Conservation (phyloP, 352 stramenopile species). For the Pythium periplocum region DNA sequence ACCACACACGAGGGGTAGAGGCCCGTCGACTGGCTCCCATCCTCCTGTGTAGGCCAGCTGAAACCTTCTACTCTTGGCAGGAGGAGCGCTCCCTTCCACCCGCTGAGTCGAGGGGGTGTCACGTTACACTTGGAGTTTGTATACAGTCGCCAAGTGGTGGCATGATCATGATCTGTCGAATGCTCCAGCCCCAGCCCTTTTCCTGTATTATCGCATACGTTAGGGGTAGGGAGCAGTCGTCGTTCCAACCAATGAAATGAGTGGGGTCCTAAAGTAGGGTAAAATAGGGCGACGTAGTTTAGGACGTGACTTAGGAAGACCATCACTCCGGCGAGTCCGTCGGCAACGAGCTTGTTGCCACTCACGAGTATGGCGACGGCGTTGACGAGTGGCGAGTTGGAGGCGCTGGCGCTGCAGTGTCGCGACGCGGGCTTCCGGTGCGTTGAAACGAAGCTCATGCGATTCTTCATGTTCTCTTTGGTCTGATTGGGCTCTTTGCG, state of each 20-base stretch:
- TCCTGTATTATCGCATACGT: background rate
- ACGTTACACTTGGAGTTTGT: too few relatives aligned
- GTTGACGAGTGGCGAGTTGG: conserved; percentile 24
- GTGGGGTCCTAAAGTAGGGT: background rate
- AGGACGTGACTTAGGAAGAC: conserved; percentile 4
- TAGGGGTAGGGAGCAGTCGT: background rate
- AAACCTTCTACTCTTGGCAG: too few relatives aligned
- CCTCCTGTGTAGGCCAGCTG: too few relatives aligned
- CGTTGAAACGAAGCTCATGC: background rate
- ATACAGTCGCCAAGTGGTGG: background rate
- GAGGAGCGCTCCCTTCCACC: too few relatives aligned
- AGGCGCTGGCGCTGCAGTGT: conserved; percentile 49
- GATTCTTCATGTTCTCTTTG: background rate
- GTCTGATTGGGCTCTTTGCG: conserved; percentile 16
- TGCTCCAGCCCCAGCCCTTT: background rate
- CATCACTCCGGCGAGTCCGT: conserved; percentile 12
- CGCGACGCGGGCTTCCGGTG: conserved; percentile 46
- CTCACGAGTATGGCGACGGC: conserved; percentile 14
- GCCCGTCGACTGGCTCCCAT: too few relatives aligned
- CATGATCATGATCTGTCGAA: background rate
- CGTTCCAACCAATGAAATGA: background rate
- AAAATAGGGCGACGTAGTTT: background rate
- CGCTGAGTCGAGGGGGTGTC: too few relatives aligned
- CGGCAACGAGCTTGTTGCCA: conserved; percentile 1
- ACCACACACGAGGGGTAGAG: too few relatives aligned